Base-by-base conservation (phyloP, 2,329 filamentous ascomycete species). In the Alternaria tenuissima region DNA sequence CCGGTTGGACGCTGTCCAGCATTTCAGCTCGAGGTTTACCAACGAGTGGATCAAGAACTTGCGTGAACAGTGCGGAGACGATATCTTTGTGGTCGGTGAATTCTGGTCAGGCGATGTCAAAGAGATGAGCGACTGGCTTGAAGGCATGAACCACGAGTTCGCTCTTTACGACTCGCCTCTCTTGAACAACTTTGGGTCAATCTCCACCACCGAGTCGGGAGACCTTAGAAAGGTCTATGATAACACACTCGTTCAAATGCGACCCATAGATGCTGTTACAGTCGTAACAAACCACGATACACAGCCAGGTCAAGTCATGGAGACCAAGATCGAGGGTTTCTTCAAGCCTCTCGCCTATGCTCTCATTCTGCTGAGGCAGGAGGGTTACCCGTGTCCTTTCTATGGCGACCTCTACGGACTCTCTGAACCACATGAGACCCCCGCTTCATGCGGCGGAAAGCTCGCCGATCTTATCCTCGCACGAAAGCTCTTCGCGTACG, bases 201-300 rank as follows among this genome's bases (percentile, higher is more conserved):
- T 89, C 47, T 89, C 87, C 6, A 85, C 83, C 58, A 84, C 81
- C 3, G 79, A 83, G 46, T 81, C 81, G 3, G 85, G 82, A 1
- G 90, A 92, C 73, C 77, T 93, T 34, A 80, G 88, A n/a, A 82
- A 81, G 51, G 82, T 92, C 2, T 89, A 91, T 68, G 84, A 89
- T 48, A 79, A 81, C 34, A 87, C 87, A 0, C 76, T 92, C 56
- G 87, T 89, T 0, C 69, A 84, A 24, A 74, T 73, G 16, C 79
- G 81, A 52, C 87, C 87, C 0, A 74, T 82, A 4, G 84, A 86
- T 68, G 85, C 88, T 8, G 86, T 90, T 77, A 91, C 89, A 0
- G 83, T 91, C 5, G 88, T 92, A 1, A 87, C 87, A 77, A 92
- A 91, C 76, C 90, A 92, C 78, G 90, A 92, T 73, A 92, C 89